Base-by-base conservation (phyloP, 306 rosid species). In the Aeschynomene evenia region DNA sequence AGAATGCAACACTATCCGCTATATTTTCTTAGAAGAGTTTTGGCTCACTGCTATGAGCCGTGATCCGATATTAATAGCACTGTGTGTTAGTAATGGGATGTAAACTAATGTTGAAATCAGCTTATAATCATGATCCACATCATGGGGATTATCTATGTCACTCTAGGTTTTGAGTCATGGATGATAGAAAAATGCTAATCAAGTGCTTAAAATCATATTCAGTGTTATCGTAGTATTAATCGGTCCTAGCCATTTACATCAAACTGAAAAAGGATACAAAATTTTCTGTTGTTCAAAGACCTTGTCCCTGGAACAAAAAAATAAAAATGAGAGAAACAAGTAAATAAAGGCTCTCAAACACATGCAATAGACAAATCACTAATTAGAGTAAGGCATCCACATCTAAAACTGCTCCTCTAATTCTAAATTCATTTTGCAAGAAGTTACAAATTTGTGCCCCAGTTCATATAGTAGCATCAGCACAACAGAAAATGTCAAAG, bases 281-380 rank as follows among this genome's bases (percentile, higher is more conserved):
- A 55, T 66, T 73, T 88, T 91, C 58, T 91, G 97, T 70, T 91
- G 97, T 61, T 91, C 99, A 75, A 94, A 91, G 71, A 94, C 92
- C 77, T 85, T 85, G 87, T 94, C 96, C 88, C 97, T 94, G 95
- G n/a, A n/a, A n/a, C 79, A 72, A 72, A 64, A 52, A 31, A 31
- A 33, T 1, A 5, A 66, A 20, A 74, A 31, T 11, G 26, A 40
- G 5, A 36, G 59, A 80, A 69, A 54, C 9, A 37, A 68, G 33
- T 29, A 56, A 12, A 52, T 7, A 34, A 33, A 33, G 53, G 53
- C 28, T 19, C 21, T n/a, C 16, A 69, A 29, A 77, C 19, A 37
- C 9, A 29, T 68, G 70, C 20, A 75, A 73, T 34, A 73, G 63
- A 46, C 73, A 52, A 67, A 58, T 29, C 13, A 59, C 72, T 20